Evolutionary conservation across 148 eudicot species (phyloP), one percentile per base, ranked within the genome.

Genomic region (Heliosperma pusillum): DNA sequence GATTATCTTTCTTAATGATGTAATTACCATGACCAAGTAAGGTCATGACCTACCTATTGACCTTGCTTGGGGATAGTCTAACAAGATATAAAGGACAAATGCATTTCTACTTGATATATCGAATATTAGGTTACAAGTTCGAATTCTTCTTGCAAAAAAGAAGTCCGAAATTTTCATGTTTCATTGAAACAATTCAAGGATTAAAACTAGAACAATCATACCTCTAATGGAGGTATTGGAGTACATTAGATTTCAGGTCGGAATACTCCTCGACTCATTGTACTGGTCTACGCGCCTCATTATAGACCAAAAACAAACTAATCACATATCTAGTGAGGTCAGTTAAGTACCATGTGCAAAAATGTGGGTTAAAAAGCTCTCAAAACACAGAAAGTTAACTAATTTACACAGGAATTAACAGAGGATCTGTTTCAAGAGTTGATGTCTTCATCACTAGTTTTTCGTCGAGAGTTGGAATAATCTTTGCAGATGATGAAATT

Each of bases 351-450:
- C 29, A 72, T 8, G 61, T 24, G 56, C 52, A 78, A 78, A 66
- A 82, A 74, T 66, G 85, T 71, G 71, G 79, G 79, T 76, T 72
- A 76, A 80, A 56, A 20, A 36, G 7, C 1, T 57, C 63, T 76
- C 55, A 42, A 22, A 45, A 25, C 3, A n/a, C 55, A 9, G 3
- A 22, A 64, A 12, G 50, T 24, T 76, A 13, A 25, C 26, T 2
- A 24, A 22, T 17, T 76, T 25, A 21, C 26, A 74, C 59, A 24
- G 60, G 27, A 66, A 52, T 68, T 69, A 82, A 70, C 10, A 91
- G 92, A 77, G 97, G 89, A 53, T 88, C 83, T 52, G 86, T 79
- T 76, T 91, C 97, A 81, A 79, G 76, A 66, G 62, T 19, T 27
- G 42, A 50, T 61, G 44, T 69, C 69, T 60, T 53, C 44, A 60